phyloP scores from a whole-genome alignment of 345 rosid genomes.

The Capsella bursapastoris region DNA sequence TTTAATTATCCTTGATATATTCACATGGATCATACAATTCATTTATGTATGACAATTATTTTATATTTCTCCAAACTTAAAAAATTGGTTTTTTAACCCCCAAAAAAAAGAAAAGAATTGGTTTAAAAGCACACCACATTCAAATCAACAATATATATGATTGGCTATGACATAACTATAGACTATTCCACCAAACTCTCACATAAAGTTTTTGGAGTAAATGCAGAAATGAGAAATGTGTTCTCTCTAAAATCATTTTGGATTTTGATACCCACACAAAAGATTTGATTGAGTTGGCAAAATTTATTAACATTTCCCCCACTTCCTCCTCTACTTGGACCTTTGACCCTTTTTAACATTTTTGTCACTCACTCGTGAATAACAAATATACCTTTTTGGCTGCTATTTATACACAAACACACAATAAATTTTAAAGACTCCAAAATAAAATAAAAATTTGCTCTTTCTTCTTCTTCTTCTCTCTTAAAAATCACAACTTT shows the following conservation, averaged over 20 bases:
- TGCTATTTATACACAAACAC: conserved; percentile 12
- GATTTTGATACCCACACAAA: background rate
- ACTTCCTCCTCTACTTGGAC: background rate
- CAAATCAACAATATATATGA: too few relatives aligned
- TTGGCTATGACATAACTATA: background rate
- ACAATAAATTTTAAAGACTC: background rate
- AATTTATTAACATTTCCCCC: conserved; percentile 1
- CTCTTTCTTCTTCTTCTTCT: background rate
- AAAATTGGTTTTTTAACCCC: too few relatives aligned
- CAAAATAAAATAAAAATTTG: background rate
- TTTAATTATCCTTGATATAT: too few relatives aligned
- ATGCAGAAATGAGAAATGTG: background rate
- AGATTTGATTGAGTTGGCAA: background rate
- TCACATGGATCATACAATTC: too few relatives aligned
- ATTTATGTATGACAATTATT: too few relatives aligned
- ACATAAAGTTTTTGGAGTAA: background rate
- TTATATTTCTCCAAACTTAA: too few relatives aligned
- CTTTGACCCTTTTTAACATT: background rate
- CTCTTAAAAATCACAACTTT: background rate
- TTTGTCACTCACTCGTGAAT: background rate
- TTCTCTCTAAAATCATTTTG: background rate
- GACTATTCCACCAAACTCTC: background rate
- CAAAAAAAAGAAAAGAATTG: too few relatives aligned
- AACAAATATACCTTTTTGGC: background rate
- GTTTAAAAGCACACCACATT: too few relatives aligned